Evolutionary conservation across 2,329 filamentous ascomycete species (phyloP).

Genomic region (Trichophyton equinum): DNA sequence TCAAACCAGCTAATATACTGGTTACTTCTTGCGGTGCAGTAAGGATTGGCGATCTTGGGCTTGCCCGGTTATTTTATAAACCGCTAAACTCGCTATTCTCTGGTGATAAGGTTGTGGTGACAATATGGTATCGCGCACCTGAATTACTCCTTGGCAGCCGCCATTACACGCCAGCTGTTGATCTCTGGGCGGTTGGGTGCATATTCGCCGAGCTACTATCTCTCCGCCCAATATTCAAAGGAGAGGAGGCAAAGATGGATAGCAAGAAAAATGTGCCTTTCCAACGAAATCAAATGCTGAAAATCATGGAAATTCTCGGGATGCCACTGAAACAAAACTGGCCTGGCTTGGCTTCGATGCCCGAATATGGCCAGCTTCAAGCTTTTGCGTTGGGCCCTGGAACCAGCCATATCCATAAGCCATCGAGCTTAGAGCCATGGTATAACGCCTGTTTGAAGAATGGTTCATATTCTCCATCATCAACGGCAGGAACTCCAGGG

Average conservation of each 20-base stretch:
- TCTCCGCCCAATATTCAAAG: conserved; percentile 90
- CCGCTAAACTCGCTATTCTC: conserved; percentile 82
- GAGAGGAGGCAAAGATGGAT: conserved; percentile 98
- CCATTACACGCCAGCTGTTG: conserved; percentile 96
- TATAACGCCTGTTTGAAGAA: conserved; percentile 59
- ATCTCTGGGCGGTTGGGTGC: conserved; percentile 95
- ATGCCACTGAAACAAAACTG: conserved; percentile 78
- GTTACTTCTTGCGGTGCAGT: conserved; percentile 82
- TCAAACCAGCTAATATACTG: conserved; percentile 98
- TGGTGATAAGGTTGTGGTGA: conserved; percentile 96
- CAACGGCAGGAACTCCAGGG: conserved; percentile 47
- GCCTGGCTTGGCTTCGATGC: conserved; percentile 74
- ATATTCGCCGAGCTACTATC: conserved; percentile 93
- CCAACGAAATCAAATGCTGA: conserved; percentile 96
- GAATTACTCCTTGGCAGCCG: conserved; percentile 81
- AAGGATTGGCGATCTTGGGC: conserved; percentile 85
- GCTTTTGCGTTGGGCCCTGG: conserved; percentile 35
- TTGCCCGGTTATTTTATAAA: conserved; percentile 88
- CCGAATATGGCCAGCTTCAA: conserved; percentile 64
- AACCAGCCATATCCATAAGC: conserved; percentile 39
- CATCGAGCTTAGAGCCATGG: conserved; percentile 61
- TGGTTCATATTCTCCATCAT: conserved; percentile 35
- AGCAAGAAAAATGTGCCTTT: conserved; percentile 95
- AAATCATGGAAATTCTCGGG: conserved; percentile 94
- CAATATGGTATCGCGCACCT: conserved; percentile 96